These are phyloP conservation scores for Annulohypoxylon bovei DNA, from an alignment of 495 filamentous ascomycete species.

Conservation along the genomic window DNA sequence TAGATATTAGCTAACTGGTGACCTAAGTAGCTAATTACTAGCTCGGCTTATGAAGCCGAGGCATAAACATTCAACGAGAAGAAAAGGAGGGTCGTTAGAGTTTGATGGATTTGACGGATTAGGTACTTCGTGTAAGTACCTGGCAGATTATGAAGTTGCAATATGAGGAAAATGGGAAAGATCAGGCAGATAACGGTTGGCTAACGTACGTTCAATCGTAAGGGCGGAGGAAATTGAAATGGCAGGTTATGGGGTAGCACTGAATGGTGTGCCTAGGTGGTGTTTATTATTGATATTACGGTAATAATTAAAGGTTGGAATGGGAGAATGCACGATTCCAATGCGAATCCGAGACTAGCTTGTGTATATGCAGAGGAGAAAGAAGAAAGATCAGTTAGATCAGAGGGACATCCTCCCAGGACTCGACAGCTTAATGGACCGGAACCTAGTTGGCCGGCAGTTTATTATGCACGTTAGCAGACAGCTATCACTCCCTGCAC, in stretches of 20 bases:
- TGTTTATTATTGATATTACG: slow-evolving; percentile 13
- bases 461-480: slow-evolving; percentile 31
- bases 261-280: not conserved
- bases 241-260: slow-evolving; percentile 19
- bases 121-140: not conserved
- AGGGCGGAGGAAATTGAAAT: slow-evolving; percentile 13
- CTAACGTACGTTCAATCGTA: slow-evolving; percentile 9
- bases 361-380: not conserved
- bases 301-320: slow-evolving; percentile 5
- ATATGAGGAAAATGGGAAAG: slow-evolving; percentile 1
- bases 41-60: slow-evolving; percentile 18
- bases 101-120: not conserved
- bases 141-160: slow-evolving; percentile 8
- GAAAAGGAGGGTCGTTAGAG: not conserved
- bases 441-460: slow-evolving; percentile 33
- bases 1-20: slow-evolving; percentile 5
- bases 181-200: not conserved
- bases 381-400: not conserved
- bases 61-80: slow-evolving; percentile 1
- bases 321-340: slow-evolving; percentile 6
- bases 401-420: not conserved
- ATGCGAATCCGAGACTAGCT: not conserved
- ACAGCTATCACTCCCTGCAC: no score
- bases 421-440: not conserved
- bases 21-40: not conserved